Percentiles rank a stretch among this genome's conserved stretches.
Evolutionary conservation across 2,329 filamentous ascomycete genomes (phyloP).

Genomic region (Emergomyces africanus): DNA sequence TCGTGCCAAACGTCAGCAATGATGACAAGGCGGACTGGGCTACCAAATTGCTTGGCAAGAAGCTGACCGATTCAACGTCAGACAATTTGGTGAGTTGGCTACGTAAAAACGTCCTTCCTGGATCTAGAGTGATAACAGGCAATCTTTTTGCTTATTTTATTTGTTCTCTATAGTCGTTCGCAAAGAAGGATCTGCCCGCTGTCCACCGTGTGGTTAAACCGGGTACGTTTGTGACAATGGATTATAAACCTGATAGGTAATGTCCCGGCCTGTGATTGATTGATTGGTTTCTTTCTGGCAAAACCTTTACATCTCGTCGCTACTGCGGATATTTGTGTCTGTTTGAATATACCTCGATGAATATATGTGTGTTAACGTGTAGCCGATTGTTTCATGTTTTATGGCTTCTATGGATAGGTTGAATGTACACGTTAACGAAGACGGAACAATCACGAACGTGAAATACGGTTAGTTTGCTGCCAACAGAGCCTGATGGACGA

Average conservation of each 20-base stretch:
- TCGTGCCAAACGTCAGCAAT: conserved; percentile 31
- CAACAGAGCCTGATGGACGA: too few relatives aligned
- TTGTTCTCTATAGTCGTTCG: conserved; percentile 24
- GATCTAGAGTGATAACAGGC: neutral
- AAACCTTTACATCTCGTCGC: neutral
- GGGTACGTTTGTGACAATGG: conserved; percentile 27
- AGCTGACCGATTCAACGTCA: conserved; percentile 24
- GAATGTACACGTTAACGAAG: conserved; percentile 32
- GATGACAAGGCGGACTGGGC: conserved; percentile 30
- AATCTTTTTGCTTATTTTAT: neutral
- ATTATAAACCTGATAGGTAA: conserved; percentile 32
- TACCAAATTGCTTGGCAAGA: conserved; percentile 35
- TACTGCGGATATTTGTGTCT: neutral
- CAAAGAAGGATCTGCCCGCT: conserved; percentile 34
- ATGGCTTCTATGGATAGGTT: conserved; percentile 18
- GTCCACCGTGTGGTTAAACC: conserved; percentile 32
- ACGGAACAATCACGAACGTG: conserved; percentile 33
- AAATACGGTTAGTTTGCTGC: conserved; percentile 22
- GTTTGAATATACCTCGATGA: neutral
- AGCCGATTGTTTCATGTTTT: neutral
- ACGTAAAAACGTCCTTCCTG: neutral
- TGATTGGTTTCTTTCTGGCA: neutral
- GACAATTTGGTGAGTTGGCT: conserved; percentile 16
- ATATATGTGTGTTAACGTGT: neutral
- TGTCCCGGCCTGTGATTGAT: neutral